Conservation (phyloP, 305 asterid species). For the Fraxinus angustifolia region DNA sequence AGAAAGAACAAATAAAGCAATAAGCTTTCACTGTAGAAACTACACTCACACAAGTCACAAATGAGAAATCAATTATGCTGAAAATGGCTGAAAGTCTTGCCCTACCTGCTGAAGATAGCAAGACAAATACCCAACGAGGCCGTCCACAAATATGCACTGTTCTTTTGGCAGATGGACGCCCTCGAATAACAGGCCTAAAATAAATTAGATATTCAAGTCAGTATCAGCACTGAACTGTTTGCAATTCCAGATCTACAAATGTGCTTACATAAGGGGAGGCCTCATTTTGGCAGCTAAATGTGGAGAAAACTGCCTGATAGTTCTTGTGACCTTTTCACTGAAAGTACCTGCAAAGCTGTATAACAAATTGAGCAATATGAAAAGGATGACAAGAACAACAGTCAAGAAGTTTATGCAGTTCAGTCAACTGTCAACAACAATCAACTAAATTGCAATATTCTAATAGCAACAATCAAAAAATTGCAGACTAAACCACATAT, state of each 20-base stretch:
- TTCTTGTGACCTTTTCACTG: slow-evolving; percentile 87
- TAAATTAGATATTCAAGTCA: slow-evolving; percentile 23
- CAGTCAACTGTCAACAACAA: slow-evolving; percentile 13
- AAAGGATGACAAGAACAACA: background rate
- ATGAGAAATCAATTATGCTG: slow-evolving; percentile 8
- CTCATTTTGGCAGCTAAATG: slow-evolving; percentile 98
- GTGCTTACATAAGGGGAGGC: slow-evolving; percentile 77
- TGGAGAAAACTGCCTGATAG: slow-evolving; percentile 86
- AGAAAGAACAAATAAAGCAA: slow-evolving; percentile 19
- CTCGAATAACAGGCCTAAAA: slow-evolving; percentile 89
- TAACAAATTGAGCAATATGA: slow-evolving; percentile 30
- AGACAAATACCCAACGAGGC: slow-evolving; percentile 89
- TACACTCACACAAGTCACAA: slow-evolving; percentile 3
- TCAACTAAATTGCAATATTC: background rate
- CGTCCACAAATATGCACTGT: slow-evolving; percentile 77
- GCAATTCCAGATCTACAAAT: slow-evolving; percentile 5
- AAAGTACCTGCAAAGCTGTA: slow-evolving; percentile 91
- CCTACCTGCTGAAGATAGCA: slow-evolving; percentile 58
- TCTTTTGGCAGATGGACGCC: slow-evolving; percentile 88
- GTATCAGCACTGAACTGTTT: slow-evolving; percentile 15
- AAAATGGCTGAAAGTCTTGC: slow-evolving; percentile 5
- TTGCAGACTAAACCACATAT: background rate
- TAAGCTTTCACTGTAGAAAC: slow-evolving; percentile 6
- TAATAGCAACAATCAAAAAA: background rate
- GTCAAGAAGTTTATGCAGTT: background rate